A percentile compares a stretch with the other conserved stretches of the same genome.
Evolutionary conservation across 805 yeast genomes (phyloP).

Genomic region (Pichia phayaonensis): DNA sequence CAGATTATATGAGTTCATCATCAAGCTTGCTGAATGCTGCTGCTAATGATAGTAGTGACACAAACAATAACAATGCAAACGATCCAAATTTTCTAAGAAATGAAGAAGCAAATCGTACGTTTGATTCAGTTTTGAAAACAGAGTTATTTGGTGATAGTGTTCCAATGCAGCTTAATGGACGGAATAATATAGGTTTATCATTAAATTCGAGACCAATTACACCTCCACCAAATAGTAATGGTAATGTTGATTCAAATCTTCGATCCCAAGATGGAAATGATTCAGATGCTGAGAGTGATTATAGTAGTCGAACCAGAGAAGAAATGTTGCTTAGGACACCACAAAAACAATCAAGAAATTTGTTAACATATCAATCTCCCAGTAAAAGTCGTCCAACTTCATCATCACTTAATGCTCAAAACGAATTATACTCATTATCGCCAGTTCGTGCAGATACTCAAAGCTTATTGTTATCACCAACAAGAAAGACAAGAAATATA

Average conservation of each 20-base stretch:
- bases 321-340: constrained; percentile 25
- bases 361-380: constrained; percentile 72
- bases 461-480: constrained; percentile 69
- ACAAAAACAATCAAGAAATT: constrained; percentile 38
- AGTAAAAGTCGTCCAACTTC: constrained; percentile 55
- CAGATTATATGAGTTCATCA: constrained; percentile 27
- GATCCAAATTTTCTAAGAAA: constrained; percentile 64
- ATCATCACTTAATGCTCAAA: constrained; percentile 51
- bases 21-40: not conserved
- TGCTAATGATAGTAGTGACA: not conserved
- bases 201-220: constrained; percentile 16
- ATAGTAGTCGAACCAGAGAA: constrained; percentile 7
- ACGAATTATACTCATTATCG: constrained; percentile 70
- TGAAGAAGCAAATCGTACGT: constrained; percentile 81
- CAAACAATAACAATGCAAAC: constrained; percentile 18
- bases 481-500: constrained; percentile 68
- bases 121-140: constrained; percentile 76
- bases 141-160: constrained; percentile 88
- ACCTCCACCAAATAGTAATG: constrained; percentile 8
- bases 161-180: constrained; percentile 31
- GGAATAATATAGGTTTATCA: not conserved
- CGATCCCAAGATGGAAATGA: not conserved
- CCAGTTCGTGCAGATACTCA: constrained; percentile 90
- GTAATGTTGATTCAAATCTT: not conserved
- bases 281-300: not conserved